A percentile compares a stretch with the other conserved stretches of the same genome.
Conservation (phyloP, 176 grass and related monocot genomes). For the Aegilops sharonensis region DNA sequence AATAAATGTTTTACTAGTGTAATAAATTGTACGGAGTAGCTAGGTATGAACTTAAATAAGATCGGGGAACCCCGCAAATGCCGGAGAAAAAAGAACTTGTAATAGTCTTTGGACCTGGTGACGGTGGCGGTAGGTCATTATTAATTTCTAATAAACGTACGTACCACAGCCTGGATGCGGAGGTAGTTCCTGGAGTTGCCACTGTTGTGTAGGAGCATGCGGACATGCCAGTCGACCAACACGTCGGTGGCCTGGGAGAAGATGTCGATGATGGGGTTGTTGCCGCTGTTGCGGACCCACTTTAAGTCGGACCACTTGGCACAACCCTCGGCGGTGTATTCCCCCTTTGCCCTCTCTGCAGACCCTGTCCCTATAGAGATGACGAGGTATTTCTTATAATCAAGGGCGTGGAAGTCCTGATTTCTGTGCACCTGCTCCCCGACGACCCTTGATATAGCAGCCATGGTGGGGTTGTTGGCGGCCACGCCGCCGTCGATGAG, state of each 20-base stretch:
- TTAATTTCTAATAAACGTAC: no score
- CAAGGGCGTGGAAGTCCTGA: slow-evolving; percentile 23
- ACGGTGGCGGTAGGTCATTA: no score
- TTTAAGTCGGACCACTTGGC: slow-evolving; percentile 45
- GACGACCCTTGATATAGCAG: no score
- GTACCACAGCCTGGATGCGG: slow-evolving; percentile 47
- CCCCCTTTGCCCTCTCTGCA: slow-evolving; percentile 16
- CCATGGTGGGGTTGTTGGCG: no score
- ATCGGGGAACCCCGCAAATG: no score
- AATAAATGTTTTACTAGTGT: no score
- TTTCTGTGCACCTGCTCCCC: background rate
- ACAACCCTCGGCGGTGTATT: slow-evolving; percentile 31
- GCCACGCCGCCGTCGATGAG: no score
- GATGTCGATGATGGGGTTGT: slow-evolving; percentile 57
- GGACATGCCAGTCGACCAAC: slow-evolving; percentile 41
- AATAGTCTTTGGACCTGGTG: no score
- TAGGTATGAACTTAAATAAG: no score
- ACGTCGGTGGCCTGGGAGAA: slow-evolving; percentile 62
- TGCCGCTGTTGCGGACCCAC: slow-evolving; percentile 47
- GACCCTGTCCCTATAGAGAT: slow-evolving; percentile 60
- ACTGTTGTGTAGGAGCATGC: background rate
- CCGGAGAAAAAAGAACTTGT: no score
- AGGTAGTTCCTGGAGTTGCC: slow-evolving; percentile 49
- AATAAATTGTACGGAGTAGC: no score
- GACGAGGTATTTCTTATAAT: slow-evolving; percentile 40